A percentile compares a stretch with the other conserved stretches of the same genome.
Evolutionary conservation across 352 stramenopile genomes (phyloP).

Genomic region (Peronosclerospora sorghi): DNA sequence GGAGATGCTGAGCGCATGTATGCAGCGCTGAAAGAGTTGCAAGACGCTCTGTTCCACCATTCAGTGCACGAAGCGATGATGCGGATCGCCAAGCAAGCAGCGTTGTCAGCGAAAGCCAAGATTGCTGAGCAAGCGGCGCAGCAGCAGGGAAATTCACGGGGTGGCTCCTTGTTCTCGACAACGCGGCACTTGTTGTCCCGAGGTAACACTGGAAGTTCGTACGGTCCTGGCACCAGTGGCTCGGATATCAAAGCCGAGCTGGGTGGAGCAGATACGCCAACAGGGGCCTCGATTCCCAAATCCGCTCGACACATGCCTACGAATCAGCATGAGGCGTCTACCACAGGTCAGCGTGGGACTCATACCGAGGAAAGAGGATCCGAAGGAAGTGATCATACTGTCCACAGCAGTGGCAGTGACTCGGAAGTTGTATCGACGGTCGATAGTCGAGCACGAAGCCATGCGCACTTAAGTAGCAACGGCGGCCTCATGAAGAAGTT

Average conservation of each 20-base stretch:
- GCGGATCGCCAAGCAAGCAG: conserved; percentile 69
- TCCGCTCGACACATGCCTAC: conserved; percentile 30
- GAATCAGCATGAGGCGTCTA: conserved; percentile 23
- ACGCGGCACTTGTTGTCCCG: conserved; percentile 51
- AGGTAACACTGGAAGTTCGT: conserved; percentile 7
- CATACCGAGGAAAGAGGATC: conserved; percentile 30
- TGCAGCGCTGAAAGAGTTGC: conserved; percentile 36
- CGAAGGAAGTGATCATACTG: conserved; percentile 27
- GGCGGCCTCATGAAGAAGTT: conserved; percentile 77
- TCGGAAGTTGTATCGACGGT: conserved; percentile 15
- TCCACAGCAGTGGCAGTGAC: conserved; percentile 37
- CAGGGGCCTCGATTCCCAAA: conserved; percentile 43
- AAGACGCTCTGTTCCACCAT: conserved; percentile 57
- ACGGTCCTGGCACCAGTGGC: conserved; percentile 14
- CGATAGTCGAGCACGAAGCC: conserved; percentile 11
- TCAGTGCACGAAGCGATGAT: conserved; percentile 76
- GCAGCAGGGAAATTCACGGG: conserved; percentile 43
- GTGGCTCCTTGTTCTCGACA: conserved; percentile 57
- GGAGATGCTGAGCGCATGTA: conserved; percentile 46
- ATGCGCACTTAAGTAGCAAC: conserved; percentile 16
- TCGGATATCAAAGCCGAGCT: conserved; percentile 23
- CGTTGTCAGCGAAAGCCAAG: conserved; percentile 65
- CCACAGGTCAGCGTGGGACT: conserved; percentile 18
- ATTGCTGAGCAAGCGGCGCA: conserved; percentile 73
- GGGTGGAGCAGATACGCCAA: conserved; percentile 31